Evolutionary conservation across 345 rosid genomes (phyloP), one percentile per base, ranked within the genome.

Genomic region (Eucalyptus pumila): DNA sequence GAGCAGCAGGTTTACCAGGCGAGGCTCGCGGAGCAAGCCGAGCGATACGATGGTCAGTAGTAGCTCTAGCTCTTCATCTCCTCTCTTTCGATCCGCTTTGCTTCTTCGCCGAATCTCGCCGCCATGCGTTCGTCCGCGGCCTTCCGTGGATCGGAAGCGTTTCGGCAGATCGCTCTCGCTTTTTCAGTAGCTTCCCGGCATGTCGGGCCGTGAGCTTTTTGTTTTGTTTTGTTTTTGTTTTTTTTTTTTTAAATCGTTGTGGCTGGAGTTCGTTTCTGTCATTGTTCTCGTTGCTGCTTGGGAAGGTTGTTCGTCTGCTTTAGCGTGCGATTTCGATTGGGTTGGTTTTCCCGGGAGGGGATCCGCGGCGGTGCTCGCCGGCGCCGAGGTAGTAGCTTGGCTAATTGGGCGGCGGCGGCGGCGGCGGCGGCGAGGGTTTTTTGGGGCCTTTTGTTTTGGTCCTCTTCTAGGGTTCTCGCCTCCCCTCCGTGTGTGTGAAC

Each of bases 11-110:
- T 97, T 65, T 97, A 97, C 95, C 91, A 90, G 94, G 99, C 99
- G 17, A 95, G 94, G 89, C 97, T 97, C 86, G 96, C 97, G 14
- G 98, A 97, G 96, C 98, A 97, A 92, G 98, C 99, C 52, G 99
- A 96, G 92, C 90, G 99, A 92, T 96, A 96, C 89, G 99, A 97
- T 88, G 99, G 99, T 96, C 14, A 91, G 21, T 2, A 56, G 62
- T 56, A 56, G 62, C 62, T 56, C n/a, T 56, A 56, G 62, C 62
- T 56, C n/a, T 24, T 72, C 47, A 3, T 34, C 81, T 37, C 62
- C 32, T 34, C 19, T 19, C 26, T 32, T 26, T 24, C 67, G 60
- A 47, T 80, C 52, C 51, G 76, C 42, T 17, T 80, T 50, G 45
- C 24, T 37, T 9, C 32, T 44, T 32, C 9, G 83, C 52, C 16